These are phyloP conservation scores for Monosporascus sp. DNA, from an alignment of 2,329 filamentous ascomycete genomes.

Conservation along the genomic window DNA sequence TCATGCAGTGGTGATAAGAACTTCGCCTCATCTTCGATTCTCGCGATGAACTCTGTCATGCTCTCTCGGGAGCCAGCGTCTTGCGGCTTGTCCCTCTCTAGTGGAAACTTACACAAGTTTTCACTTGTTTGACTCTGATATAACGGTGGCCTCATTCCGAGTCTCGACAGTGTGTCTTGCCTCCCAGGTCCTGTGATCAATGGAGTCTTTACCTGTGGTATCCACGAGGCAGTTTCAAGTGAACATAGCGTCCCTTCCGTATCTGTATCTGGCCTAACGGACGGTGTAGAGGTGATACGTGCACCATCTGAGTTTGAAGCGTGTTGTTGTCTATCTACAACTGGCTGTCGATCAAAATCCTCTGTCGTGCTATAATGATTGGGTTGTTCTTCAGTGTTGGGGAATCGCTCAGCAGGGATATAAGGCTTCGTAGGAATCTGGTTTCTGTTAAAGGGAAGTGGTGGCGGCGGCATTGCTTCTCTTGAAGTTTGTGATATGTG, in stretches of 20 bases:
- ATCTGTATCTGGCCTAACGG: neutral
- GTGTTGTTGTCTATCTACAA: neutral
- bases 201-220: constrained; percentile 17
- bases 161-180: constrained; percentile 7
- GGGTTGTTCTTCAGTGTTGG: neutral
- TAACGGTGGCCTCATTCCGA: constrained; percentile 13
- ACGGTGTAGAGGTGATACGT: neutral
- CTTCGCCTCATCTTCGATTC: constrained; percentile 26
- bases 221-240: constrained; percentile 19
- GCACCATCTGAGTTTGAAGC: neutral
- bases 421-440: neutral
- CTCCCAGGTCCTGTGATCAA: constrained; percentile 5
- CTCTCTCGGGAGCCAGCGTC: constrained; percentile 12
- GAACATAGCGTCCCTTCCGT: constrained; percentile 7
- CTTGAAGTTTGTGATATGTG: constrained; percentile 17
- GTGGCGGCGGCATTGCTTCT: constrained; percentile 27
- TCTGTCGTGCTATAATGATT: neutral
- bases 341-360: neutral
- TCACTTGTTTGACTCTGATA: constrained; percentile 10
- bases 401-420: neutral
- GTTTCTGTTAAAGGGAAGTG: constrained; percentile 13
- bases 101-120: neutral
- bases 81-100: neutral
- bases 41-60: constrained; percentile 29
- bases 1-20: neutral